Evolutionary conservation across 2,329 filamentous ascomycete genomes (phyloP).

Genomic region (Pseudogymnoascus sp.): DNA sequence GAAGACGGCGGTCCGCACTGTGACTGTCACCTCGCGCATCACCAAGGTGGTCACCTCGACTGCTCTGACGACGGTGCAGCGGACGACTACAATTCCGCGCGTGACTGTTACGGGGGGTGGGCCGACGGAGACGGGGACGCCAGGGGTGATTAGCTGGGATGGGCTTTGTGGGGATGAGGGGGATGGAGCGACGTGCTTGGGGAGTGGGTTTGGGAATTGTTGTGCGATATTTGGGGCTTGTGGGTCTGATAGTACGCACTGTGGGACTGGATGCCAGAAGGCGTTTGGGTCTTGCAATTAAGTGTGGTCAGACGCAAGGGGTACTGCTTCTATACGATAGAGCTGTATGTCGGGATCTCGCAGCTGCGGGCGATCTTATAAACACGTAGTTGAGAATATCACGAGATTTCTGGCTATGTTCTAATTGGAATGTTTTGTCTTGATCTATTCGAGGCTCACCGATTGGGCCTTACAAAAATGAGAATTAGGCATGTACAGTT

Average conservation of each 20-base stretch:
- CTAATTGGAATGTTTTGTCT: background rate
- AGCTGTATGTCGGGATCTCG: background rate
- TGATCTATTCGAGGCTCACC: background rate
- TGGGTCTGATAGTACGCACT: background rate
- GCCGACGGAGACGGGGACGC: background rate
- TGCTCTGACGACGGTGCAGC: background rate
- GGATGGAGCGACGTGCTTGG: background rate
- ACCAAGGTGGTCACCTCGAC: background rate
- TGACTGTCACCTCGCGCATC: background rate
- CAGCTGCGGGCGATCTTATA: background rate
- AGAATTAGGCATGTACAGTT: background rate
- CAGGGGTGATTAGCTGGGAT: background rate
- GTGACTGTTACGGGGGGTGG: background rate
- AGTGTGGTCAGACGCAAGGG: background rate
- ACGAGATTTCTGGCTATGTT: background rate
- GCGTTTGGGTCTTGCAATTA: background rate
- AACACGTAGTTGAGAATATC: background rate
- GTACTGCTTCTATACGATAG: background rate
- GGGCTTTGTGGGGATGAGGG: background rate
- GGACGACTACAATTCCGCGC: background rate
- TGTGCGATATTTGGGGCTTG: background rate
- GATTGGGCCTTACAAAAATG: background rate
- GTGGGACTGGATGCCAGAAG: background rate
- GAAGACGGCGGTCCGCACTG: background rate
- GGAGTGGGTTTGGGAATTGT: background rate